A percentile compares a stretch with the other conserved stretches of the same genome.
Evolutionary conservation across 441 rosid genomes (phyloP).

Genomic region (Populus hybrid): DNA sequence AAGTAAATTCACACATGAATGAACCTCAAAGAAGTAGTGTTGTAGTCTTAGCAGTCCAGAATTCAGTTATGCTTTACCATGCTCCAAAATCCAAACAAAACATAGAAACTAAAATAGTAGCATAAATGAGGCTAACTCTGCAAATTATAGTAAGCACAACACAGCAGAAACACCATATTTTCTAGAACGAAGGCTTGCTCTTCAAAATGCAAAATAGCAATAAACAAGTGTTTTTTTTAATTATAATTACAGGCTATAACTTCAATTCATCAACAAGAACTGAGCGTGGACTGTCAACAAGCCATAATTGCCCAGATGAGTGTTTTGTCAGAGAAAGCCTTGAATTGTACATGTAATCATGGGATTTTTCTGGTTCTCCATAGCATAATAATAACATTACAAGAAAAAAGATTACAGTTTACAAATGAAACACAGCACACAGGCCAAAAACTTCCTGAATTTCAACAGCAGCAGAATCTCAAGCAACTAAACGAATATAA

Average conservation of each 20-base stretch:
- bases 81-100: not conserved
- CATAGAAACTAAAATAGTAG: not conserved
- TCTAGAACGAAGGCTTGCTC: not conserved
- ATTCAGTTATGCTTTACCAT: not conserved
- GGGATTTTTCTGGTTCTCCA: not conserved
- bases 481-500: not conserved
- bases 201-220: not conserved
- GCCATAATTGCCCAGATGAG: not conserved
- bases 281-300: not conserved
- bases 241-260: too few species aligned
- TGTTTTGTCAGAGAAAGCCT: not conserved
- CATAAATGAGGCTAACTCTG: too few species aligned
- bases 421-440: not conserved
- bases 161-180: not conserved
- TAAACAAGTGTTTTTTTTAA: not conserved
- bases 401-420: not conserved
- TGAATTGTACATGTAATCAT: not conserved
- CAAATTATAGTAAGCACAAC: not conserved
- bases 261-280: not conserved
- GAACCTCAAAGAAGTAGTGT: not conserved
- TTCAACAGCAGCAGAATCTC: constrained; percentile 3
- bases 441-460: constrained; percentile 4
- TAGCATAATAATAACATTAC: too few species aligned
- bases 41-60: not conserved
- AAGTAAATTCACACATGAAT: not conserved